A percentile compares a stretch with the other conserved stretches of the same genome.
phyloP scores from a whole-genome alignment of 192 early-diverging fungal species.

The Entophlyctis luteolus region DNA sequence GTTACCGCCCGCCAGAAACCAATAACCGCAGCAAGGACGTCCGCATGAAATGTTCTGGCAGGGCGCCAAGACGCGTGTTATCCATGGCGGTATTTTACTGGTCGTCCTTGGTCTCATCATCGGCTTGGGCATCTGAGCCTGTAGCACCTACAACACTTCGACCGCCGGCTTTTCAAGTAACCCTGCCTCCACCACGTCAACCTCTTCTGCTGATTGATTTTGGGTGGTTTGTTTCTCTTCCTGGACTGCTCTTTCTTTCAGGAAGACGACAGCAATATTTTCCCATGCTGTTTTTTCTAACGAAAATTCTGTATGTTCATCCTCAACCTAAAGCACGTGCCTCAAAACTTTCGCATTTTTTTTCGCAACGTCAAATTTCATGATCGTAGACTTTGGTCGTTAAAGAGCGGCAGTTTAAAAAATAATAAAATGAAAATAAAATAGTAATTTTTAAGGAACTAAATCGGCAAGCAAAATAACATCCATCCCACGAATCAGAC shows the following conservation, averaged over 20 bases:
- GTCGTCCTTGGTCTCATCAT: constrained; percentile 78
- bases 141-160: background rate
- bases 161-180: background rate
- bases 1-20: constrained; percentile 50
- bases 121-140: constrained; percentile 31
- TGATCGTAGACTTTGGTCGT: background rate
- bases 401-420: background rate
- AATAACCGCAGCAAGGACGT: constrained; percentile 70
- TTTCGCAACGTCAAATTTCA: background rate
- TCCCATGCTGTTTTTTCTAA: background rate
- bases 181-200: background rate
- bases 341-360: background rate
- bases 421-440: background rate
- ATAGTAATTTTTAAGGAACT: background rate
- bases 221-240: background rate
- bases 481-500: background rate
- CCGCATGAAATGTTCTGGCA: constrained; percentile 94
- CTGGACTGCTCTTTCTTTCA: background rate
- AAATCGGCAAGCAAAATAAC: too few relatives aligned
- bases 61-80: constrained; percentile 91
- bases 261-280: background rate
- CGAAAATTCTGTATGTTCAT: background rate
- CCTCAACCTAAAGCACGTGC: background rate
- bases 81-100: constrained; percentile 70
- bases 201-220: background rate